Percentiles rank a stretch among this genome's conserved stretches.
Evolutionary conservation across 176 grass and related monocot species (phyloP).

Genomic region (Bonia amplexicaulis): DNA sequence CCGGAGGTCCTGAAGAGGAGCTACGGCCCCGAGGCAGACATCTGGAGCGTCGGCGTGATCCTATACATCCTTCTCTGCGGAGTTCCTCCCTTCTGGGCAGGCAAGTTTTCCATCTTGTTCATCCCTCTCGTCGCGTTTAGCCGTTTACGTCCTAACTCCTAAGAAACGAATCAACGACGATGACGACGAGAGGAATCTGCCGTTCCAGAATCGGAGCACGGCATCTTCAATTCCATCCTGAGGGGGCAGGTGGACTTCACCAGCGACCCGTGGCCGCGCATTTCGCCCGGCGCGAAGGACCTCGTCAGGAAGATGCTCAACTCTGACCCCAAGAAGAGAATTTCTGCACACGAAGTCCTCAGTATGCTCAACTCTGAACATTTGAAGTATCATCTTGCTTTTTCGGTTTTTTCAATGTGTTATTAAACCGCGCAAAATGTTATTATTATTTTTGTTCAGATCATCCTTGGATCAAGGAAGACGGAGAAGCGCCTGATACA

Average conservation of each 20-base stretch:
- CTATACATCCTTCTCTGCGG: constrained; percentile 79
- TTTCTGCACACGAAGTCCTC: constrained; percentile 73
- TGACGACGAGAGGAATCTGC: too few relatives aligned
- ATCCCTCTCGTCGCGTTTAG: too few relatives aligned
- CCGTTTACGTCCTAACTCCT: neutral
- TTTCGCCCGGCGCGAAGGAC: constrained; percentile 65
- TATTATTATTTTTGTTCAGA: constrained; percentile 24
- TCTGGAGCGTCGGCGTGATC: constrained; percentile 85
- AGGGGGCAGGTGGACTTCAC: constrained; percentile 67
- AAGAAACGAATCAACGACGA: neutral
- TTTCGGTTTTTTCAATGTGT: neutral
- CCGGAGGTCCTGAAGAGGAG: constrained; percentile 79
- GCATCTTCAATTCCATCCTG: constrained; percentile 83
- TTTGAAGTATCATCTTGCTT: neutral
- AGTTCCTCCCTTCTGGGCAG: constrained; percentile 86
- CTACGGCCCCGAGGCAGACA: constrained; percentile 75
- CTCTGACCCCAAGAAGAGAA: constrained; percentile 66
- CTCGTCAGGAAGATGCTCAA: constrained; percentile 82
- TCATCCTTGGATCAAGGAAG: constrained; percentile 91
- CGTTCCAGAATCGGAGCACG: constrained; percentile 70
- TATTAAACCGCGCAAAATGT: neutral
- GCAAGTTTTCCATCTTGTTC: constrained; percentile 14
- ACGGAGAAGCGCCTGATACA: constrained; percentile 81
- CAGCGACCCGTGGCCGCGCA: constrained; percentile 70
- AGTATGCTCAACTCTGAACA: constrained; percentile 29